Conservation (phyloP, 345 rosid genomes). For the Aurinia saxatilis region DNA sequence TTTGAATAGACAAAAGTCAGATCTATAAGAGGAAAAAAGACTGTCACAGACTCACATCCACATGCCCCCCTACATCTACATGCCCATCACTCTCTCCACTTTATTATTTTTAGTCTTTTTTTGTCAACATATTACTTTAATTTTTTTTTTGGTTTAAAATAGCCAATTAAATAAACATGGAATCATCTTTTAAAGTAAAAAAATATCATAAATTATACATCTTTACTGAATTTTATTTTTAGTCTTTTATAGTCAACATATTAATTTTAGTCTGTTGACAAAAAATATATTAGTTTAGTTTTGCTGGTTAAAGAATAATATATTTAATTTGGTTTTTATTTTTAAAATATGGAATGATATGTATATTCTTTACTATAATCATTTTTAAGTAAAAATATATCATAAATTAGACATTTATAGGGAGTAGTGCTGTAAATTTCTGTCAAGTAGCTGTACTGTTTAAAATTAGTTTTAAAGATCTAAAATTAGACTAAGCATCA, state of each 20-base stretch:
- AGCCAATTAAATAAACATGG: no score
- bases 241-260: neutral
- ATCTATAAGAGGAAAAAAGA: slow-evolving; percentile 20
- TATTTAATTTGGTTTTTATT: neutral
- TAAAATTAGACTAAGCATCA: neutral
- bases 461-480: neutral
- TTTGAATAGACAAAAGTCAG: slow-evolving; percentile 28
- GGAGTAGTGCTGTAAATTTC: slow-evolving; percentile 20
- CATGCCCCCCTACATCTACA: slow-evolving; percentile 26
- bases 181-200: no score
- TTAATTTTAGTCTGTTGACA: neutral
- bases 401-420: slow-evolving; percentile 5
- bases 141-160: no score
- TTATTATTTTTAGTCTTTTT: neutral
- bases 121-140: neutral
- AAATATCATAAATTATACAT: no score
- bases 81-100: slow-evolving; percentile 26
- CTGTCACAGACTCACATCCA: slow-evolving; percentile 28
- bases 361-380: slow-evolving; percentile 1
- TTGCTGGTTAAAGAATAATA: no score
- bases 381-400: neutral
- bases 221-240: no score
- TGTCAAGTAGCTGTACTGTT: slow-evolving; percentile 18
- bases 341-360: neutral
- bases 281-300: no score